These are phyloP conservation scores for Pelagomonas calceolata DNA, from an alignment of 108 stramenopile species.

Conservation along the genomic window DNA sequence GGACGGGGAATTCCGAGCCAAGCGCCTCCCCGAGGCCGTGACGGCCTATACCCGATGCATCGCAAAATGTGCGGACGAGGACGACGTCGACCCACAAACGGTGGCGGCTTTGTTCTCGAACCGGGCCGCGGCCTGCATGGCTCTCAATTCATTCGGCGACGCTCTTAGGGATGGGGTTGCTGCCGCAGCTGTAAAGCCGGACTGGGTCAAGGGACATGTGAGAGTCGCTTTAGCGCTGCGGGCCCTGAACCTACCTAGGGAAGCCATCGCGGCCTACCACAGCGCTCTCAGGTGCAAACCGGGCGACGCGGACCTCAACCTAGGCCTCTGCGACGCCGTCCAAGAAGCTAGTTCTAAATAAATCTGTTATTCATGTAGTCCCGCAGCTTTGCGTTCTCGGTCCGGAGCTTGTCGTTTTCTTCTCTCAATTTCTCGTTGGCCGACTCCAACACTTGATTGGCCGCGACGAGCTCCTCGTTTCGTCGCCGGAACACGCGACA, in stretches of 20 bases:
- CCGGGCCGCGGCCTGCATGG: not conserved
- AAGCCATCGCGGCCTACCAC: not conserved
- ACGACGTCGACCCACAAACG: not conserved
- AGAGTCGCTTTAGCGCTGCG: not conserved
- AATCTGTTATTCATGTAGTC: too few relatives aligned
- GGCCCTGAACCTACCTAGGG: not conserved
- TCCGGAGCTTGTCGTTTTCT: too few relatives aligned
- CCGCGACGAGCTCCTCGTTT: too few relatives aligned
- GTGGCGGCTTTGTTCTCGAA: not conserved
- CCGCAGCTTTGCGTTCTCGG: too few relatives aligned
- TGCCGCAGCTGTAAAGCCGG: not conserved
- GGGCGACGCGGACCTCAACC: not conserved
- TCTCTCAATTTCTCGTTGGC: too few relatives aligned
- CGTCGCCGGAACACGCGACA: too few relatives aligned
- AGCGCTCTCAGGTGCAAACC: not conserved
- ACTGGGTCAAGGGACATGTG: not conserved
- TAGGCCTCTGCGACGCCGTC: not conserved
- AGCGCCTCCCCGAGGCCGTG: not conserved
- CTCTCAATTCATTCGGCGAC: not conserved
- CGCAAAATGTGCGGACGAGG: not conserved
- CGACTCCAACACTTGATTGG: too few relatives aligned
- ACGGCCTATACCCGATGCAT: not conserved
- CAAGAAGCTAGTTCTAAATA: not conserved
- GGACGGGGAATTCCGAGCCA: not conserved
- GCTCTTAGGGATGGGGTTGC: not conserved